phyloP scores from a whole-genome alignment of 2,329 filamentous ascomycete genomes.

The Cladosporium velox region DNA sequence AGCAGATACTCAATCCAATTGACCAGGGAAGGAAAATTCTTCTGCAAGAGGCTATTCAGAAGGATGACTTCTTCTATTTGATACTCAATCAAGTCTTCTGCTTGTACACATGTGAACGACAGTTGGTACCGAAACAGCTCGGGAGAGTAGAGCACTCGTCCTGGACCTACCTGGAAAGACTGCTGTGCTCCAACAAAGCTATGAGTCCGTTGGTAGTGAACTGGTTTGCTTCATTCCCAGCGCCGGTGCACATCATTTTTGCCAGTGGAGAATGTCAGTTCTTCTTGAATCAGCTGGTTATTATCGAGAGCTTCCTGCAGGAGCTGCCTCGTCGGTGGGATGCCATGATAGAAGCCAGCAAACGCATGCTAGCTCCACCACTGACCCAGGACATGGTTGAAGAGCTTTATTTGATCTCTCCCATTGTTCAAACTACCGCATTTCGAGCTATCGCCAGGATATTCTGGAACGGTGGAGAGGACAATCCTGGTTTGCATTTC shows the following conservation, averaged over 20 bases:
- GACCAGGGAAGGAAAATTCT: slow-evolving; percentile 52
- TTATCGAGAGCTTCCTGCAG: slow-evolving; percentile 29
- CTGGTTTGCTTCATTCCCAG: slow-evolving; percentile 57
- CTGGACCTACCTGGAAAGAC: slow-evolving; percentile 42
- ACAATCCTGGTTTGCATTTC: slow-evolving; percentile 23
- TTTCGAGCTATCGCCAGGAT: slow-evolving; percentile 54
- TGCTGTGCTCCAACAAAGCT: slow-evolving; percentile 50
- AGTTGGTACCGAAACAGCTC: slow-evolving; percentile 42
- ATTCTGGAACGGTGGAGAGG: slow-evolving; percentile 42
- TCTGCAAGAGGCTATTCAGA: slow-evolving; percentile 57
- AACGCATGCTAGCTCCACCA: slow-evolving; percentile 52
- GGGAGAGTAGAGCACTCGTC: slow-evolving; percentile 37
- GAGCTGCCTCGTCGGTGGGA: slow-evolving; percentile 30
- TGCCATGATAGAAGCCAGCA: slow-evolving; percentile 27
- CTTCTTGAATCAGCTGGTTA: neutral
- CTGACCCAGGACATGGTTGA: slow-evolving; percentile 58
- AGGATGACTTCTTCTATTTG: slow-evolving; percentile 64
- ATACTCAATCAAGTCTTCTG: slow-evolving; percentile 67
- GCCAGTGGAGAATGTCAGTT: slow-evolving; percentile 36
- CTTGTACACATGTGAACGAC: slow-evolving; percentile 50
- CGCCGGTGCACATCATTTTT: slow-evolving; percentile 42
- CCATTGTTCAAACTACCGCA: slow-evolving; percentile 55
- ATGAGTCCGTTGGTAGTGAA: slow-evolving; percentile 44
- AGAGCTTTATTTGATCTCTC: slow-evolving; percentile 53
- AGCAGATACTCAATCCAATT: slow-evolving; percentile 2